Evolutionary conservation across 345 rosid genomes (phyloP).

Genomic region (Streptanthus diversifolius): DNA sequence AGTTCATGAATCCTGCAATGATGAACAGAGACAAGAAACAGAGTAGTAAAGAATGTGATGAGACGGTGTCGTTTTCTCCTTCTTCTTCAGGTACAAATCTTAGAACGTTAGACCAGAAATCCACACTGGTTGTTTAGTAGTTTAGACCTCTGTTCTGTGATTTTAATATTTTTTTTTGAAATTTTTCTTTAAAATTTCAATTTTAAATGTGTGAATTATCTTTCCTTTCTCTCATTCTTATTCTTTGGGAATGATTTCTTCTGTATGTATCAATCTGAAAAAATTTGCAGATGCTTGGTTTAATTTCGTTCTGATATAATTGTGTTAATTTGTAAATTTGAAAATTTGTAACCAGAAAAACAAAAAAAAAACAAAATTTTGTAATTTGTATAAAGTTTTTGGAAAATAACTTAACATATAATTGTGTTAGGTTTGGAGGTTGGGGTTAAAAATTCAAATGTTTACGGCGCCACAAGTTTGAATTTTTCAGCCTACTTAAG

Average conservation of each 20-base stretch:
- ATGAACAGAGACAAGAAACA: conserved; percentile 41
- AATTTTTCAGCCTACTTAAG: conserved; percentile 2
- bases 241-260: conserved; percentile 21
- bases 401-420: neutral
- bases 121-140: conserved; percentile 24
- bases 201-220: conserved; percentile 27
- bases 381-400: neutral
- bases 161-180: conserved; percentile 21
- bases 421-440: conserved; percentile 21
- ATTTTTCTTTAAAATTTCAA: conserved; percentile 6
- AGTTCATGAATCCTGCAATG: conserved; percentile 47
- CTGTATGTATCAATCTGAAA: conserved; percentile 24
- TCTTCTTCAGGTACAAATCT: conserved; percentile 59
- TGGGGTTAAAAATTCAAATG: conserved; percentile 28
- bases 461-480: conserved; percentile 32
- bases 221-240: conserved; percentile 1
- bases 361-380: neutral
- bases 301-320: neutral
- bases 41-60: conserved; percentile 31
- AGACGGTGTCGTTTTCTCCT: conserved; percentile 35
- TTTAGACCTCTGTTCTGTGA: neutral
- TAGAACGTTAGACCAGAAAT: conserved; percentile 45
- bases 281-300: conserved; percentile 7
- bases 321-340: neutral
- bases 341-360: neutral